Evolutionary conservation across 2,329 filamentous ascomycete species (phyloP), one percentile per base, ranked within the genome.

Genomic region (Dendryphion nanum): DNA sequence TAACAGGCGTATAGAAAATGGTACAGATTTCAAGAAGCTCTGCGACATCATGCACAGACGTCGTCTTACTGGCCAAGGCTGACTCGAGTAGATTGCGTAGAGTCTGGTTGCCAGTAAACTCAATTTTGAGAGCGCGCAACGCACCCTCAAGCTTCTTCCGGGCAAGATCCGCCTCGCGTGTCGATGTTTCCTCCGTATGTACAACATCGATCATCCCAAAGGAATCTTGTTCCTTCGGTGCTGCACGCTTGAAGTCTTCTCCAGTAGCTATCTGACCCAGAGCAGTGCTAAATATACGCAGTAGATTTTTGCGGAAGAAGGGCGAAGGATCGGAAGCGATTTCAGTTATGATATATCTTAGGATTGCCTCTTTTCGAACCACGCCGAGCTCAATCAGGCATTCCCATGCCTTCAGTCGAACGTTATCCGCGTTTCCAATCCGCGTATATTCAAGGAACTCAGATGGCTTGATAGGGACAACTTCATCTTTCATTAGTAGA

Each of bases 371-470:
- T 31, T 70, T 68, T 24, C 69, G 69, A 24, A 77, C 71, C 37
- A 79, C 64, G 34, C 77, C 77, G 7, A 81, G 66, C 14, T 78
- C 73, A 19, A 78, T 67, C 1, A 84, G 65, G 42, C 75, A 78
- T 17, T 73, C 66, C 59, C 82, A 82, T 3, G 80, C 80, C 38
- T 76, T 71, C 14, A 82, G 47, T 4, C 81, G 76, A 18, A 84
- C 74, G 40, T 77, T 71, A 33, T 81, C 77, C 37, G 77, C 78
- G 15, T 81, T 82, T 17, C 76, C 77, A 15, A 72, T 64, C 35
- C 76, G 69, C 2, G 79, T 79, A 49, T 83, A 84, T 35, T 79
- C 77, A 41, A 83, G 52, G 41, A 83, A 79, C 37, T 81, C 78
- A 31, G 74, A 68, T 1, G 74, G 54, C 45, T 77, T 76, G 38